Base-by-base conservation (phyloP, 768 basidiomycete species). In the Naematelia aurantialba region DNA sequence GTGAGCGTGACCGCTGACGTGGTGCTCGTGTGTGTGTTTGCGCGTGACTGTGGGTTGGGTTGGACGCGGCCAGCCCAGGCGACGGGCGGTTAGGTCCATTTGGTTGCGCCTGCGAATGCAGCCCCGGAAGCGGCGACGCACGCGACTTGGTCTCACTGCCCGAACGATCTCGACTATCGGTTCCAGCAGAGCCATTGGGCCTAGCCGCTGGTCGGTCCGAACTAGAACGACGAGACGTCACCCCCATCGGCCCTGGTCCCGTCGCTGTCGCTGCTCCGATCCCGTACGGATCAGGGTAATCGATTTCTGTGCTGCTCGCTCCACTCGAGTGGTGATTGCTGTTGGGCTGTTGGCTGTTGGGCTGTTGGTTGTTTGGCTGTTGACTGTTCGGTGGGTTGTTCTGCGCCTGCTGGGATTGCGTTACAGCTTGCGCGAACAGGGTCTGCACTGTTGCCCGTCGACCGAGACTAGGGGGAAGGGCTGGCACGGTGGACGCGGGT, bases 231-330 rank as follows among this genome's bases (percentile, higher is more conserved):
- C 34, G 34, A 39, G 34, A 8, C 34, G 34, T 8, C 8, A 39
- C 34, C 8, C 8, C 34, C n/a, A n/a, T n/a, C n/a, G n/a, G n/a
- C n/a, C n/a, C n/a, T n/a, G n/a, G n/a, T n/a, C n/a, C n/a, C 34
- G 34, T 39, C 17, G 34, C 17, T 17, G 34, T 39, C 17, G 34
- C 34, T 39, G 34, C 34, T 39, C 34, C 34, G 17, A 68, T 66
- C 2, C 69, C 69, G 27, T 68, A 68, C 22, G 69, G 66, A 59
- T 71, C 69, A 2, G 66, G 66, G 31, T 54, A 68, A 55, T 68
- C 68, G 45, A 39, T 39, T 8, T 39, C 34, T 8, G 34, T 8
- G 34, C 34, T 39, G 34, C 34, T 39, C 8, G 34, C 34, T 39
- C 8, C 8, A 39, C 34, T 39, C 8, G 34, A 39, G 34, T 39